A percentile compares a stretch with the other conserved stretches of the same genome.
These are phyloP conservation scores for Gentiana dahurica DNA, from an alignment of 257 asterid genomes.

Conservation along the genomic window DNA sequence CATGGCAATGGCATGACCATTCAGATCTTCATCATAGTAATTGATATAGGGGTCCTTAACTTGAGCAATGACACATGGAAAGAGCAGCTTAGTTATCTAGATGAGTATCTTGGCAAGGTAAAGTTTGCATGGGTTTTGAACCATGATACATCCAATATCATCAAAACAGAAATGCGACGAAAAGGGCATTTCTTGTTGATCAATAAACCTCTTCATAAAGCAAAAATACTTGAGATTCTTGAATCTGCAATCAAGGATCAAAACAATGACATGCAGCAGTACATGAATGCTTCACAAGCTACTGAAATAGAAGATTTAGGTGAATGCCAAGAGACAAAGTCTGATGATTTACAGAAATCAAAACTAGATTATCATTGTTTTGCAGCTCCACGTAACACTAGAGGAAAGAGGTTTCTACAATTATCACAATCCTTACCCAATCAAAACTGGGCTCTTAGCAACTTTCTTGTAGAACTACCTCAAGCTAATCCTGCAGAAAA, in stretches of 20 bases:
- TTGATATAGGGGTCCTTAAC: constrained; percentile 71
- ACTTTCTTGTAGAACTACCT: constrained; percentile 18
- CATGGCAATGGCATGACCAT: constrained; percentile 11
- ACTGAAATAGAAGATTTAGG: constrained; percentile 26
- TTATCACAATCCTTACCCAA: constrained; percentile 10
- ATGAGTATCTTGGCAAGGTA: constrained; percentile 36
- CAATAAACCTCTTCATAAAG: constrained; percentile 67
- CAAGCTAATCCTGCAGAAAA: constrained; percentile 20
- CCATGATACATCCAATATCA: constrained; percentile 49
- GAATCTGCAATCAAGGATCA: constrained; percentile 44
- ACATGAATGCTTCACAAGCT: constrained; percentile 11
- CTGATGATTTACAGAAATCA: constrained; percentile 48
- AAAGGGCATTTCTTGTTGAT: constrained; percentile 67
- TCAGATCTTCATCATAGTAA: constrained; percentile 33
- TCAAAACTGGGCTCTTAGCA: constrained; percentile 9
- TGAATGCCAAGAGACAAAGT: constrained; percentile 53
- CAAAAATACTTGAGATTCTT: constrained; percentile 57
- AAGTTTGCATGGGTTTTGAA: constrained; percentile 72
- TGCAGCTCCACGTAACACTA: constrained; percentile 6
- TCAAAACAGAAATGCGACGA: constrained; percentile 59
- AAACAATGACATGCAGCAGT: constrained; percentile 20
- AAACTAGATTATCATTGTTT: constrained; percentile 27
- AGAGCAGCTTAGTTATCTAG: constrained; percentile 69
- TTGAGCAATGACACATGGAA: constrained; percentile 65
- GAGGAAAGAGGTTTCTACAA: constrained; percentile 15